phyloP scores from a whole-genome alignment of 2,329 filamentous ascomycete species.

The Aspergillus arachidicola region DNA sequence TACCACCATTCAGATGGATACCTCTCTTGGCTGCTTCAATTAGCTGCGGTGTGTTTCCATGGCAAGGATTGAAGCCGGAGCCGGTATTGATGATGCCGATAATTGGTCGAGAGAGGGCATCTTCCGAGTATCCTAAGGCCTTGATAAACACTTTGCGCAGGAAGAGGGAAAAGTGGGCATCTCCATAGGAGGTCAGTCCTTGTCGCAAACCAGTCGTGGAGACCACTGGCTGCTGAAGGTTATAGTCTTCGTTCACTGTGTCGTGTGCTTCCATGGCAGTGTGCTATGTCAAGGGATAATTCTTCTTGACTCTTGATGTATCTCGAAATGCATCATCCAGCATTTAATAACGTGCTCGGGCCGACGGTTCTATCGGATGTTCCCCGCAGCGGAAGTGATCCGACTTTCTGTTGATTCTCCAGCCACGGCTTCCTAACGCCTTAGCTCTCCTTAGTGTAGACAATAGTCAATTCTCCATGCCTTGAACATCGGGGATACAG shows the following conservation, averaged over 20 bases:
- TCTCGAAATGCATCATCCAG: not conserved
- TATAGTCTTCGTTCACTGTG: slow-evolving; percentile 52
- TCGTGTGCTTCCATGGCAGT: not conserved
- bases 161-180: slow-evolving; percentile 74
- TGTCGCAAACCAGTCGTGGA: slow-evolving; percentile 61
- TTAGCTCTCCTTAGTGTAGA: not conserved
- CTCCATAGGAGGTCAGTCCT: slow-evolving; percentile 69
- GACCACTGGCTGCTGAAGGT: slow-evolving; percentile 58
- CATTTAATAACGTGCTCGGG: not conserved
- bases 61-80: slow-evolving; percentile 74
- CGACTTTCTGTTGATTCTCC: not conserved
- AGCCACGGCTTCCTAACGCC: not conserved
- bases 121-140: slow-evolving; percentile 72
- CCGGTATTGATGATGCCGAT: slow-evolving; percentile 76
- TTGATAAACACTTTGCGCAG: slow-evolving; percentile 78
- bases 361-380: not conserved
- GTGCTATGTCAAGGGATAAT: too few relatives aligned
- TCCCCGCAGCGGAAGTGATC: not conserved
- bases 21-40: slow-evolving; percentile 71
- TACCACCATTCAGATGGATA: slow-evolving; percentile 65
- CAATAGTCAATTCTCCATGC: not conserved
- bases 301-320: not conserved
- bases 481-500: not conserved
- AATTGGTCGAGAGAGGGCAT: slow-evolving; percentile 69
- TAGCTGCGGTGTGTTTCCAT: slow-evolving; percentile 71